Evolutionary conservation across 345 rosid genomes (phyloP).

Genomic region (Geranium brycei): DNA sequence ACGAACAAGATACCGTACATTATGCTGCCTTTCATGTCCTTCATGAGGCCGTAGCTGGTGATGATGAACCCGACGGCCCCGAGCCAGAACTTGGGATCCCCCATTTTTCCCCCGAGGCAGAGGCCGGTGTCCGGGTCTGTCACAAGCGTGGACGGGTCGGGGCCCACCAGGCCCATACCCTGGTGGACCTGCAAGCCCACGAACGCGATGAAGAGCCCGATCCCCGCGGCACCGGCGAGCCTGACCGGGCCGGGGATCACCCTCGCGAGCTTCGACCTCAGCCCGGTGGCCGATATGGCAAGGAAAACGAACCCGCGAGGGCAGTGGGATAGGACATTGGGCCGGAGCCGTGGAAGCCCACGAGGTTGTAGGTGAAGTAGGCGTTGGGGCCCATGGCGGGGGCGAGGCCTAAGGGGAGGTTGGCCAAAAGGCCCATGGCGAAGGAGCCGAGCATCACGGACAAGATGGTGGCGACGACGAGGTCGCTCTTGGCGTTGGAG

Average conservation of each 20-base stretch:
- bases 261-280: slow-evolving; percentile 51
- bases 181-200: slow-evolving; percentile 70
- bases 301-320: slow-evolving; percentile 66
- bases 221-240: slow-evolving; percentile 56
- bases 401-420: slow-evolving; percentile 74
- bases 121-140: slow-evolving; percentile 51
- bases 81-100: slow-evolving; percentile 75
- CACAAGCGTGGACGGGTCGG: slow-evolving; percentile 51
- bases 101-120: slow-evolving; percentile 51
- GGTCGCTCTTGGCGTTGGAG: slow-evolving; percentile 48
- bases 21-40: slow-evolving; percentile 68
- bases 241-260: slow-evolving; percentile 56
- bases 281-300: slow-evolving; percentile 42
- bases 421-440: slow-evolving; percentile 72
- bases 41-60: slow-evolving; percentile 56
- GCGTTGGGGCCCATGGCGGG: slow-evolving; percentile 91
- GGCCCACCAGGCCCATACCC: slow-evolving; percentile 75
- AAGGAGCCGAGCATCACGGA: slow-evolving; percentile 63
- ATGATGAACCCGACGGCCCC: slow-evolving; percentile 53
- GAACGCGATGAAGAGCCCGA: slow-evolving; percentile 79
- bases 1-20: slow-evolving; percentile 59
- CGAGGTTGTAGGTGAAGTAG: slow-evolving; percentile 60
- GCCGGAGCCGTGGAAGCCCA: slow-evolving; percentile 82
- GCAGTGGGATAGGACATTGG: slow-evolving; percentile 53
- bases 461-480: slow-evolving; percentile 60